Percentiles rank a stretch among this genome's conserved stretches.
These are phyloP conservation scores for Lactifluus pinguis DNA, from an alignment of 768 basidiomycete species.

Conservation along the genomic window DNA sequence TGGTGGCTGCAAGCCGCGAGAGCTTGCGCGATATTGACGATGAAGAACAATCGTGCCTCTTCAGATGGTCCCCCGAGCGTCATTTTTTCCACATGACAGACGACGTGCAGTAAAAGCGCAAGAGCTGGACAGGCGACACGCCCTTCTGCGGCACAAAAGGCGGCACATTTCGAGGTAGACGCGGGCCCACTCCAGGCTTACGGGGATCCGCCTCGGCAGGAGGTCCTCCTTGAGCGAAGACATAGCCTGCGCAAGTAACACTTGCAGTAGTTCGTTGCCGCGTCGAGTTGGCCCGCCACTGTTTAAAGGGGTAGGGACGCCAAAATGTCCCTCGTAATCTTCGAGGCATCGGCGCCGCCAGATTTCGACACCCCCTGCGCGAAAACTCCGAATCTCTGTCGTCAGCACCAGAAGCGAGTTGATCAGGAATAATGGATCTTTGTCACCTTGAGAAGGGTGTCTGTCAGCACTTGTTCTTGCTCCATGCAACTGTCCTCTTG, in stretches of 20 bases:
- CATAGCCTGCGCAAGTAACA: conserved; percentile 32
- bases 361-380: conserved; percentile 44
- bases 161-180: conserved; percentile 40
- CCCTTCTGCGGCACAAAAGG: conserved; percentile 34
- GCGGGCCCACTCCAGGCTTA: conserved; percentile 30
- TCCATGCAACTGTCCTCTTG: conserved; percentile 34
- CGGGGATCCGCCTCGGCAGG: conserved; percentile 22
- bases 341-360: conserved; percentile 31
- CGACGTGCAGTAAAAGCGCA: conserved; percentile 42
- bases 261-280: conserved; percentile 33
- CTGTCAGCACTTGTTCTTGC: conserved; percentile 40
- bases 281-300: conserved; percentile 26
- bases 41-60: conserved; percentile 23
- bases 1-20: conserved; percentile 32
- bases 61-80: conserved; percentile 37
- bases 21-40: conserved; percentile 37
- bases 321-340: conserved; percentile 47
- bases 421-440: neutral
- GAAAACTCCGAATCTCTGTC: neutral
- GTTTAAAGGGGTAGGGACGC: conserved; percentile 37
- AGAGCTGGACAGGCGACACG: conserved; percentile 36
- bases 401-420: neutral
- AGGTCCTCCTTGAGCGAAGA: conserved; percentile 27
- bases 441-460: conserved; percentile 41
- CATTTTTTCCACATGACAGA: conserved; percentile 34